Evolutionary conservation across 495 filamentous ascomycete genomes (phyloP), one percentile per base, ranked within the genome.

Genomic region (Aspergillus nidulans): DNA sequence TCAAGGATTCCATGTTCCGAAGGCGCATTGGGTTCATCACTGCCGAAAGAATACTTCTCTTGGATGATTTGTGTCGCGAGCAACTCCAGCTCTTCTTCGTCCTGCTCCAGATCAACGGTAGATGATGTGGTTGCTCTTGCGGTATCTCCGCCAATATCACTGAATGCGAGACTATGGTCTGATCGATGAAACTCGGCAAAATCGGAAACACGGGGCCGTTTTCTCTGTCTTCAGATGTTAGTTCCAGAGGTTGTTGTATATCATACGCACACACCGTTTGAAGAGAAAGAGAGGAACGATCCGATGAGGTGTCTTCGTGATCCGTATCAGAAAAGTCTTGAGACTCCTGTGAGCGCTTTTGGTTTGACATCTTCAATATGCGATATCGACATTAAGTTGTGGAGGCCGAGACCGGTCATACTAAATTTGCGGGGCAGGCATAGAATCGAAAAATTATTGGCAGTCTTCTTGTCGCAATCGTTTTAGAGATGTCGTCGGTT

Each of bases 1-100:
- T 94, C 84, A 28, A 96, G 83, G 44, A 95, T 89, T 6, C 86
- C 89, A 66, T 87, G 85, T n/a, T 95, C 88, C 4, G 90, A 86
- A 8, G 90, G 78, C 3, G 80, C 73, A 59, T 95, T 95, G 8
- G 86, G 77, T 45, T 84, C 81, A 75, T 73, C 56, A 68, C 65
- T 56, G 61, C 71, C 2, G 70, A 80, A 68, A 7, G 71, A 68
- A 18, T 81, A 81, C 63, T 84, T 83, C 32, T 76, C 68, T n/a
- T 77, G 74, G 5, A 92, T 77, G 6, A 81, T 73, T 60, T 92
- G 88, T n/a, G 87, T 89, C 8, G 85, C 85, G 19, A 76, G 74
- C n/a, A 85, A 70, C 53, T 90, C 85, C 38, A 78, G 57, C 15
- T 82, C 81, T 16, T 73, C 70, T 46, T 78, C 75, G 28, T 75